These are phyloP conservation scores for Bruguiera parviflora DNA, from an alignment of 345 rosid species.

Conservation along the genomic window DNA sequence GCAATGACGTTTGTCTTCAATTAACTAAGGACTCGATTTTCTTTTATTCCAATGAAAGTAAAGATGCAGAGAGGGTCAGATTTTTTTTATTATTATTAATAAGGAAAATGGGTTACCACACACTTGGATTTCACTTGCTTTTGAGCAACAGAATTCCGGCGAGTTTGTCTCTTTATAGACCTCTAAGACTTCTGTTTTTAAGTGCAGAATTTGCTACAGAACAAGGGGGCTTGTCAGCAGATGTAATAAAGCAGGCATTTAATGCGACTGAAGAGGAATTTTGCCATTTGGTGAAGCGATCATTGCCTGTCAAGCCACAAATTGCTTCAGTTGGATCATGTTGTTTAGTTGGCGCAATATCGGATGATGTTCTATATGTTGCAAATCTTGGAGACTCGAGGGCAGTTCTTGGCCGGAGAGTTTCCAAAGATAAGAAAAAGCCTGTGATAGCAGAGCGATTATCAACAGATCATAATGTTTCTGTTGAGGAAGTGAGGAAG, in stretches of 20 bases:
- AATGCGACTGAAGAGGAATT: conserved; percentile 89
- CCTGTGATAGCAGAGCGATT: conserved; percentile 71
- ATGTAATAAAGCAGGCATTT: conserved; percentile 80
- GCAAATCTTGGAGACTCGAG: conserved; percentile 97
- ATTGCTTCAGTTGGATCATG: conserved; percentile 96
- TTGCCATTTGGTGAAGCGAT: conserved; percentile 64
- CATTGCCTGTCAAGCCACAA: conserved; percentile 62
- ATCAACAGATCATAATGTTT: conserved; percentile 95
- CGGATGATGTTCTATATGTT: conserved; percentile 63
- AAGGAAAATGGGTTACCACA: neutral
- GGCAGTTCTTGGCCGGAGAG: conserved; percentile 80
- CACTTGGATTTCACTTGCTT: neutral
- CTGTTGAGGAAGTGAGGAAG: conserved; percentile 83
- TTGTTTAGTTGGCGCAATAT: conserved; percentile 86
- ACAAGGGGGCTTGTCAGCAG: conserved; percentile 79
- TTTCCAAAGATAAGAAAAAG: conserved; percentile 31
- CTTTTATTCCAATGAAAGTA: no score
- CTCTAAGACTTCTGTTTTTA: neutral
- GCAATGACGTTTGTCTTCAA: no score
- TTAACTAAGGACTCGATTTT: no score
- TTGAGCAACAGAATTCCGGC: neutral
- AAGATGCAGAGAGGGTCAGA: no score
- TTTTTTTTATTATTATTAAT: no score
- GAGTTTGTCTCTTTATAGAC: neutral
- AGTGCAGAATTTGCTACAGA: conserved; percentile 67